Conservation (phyloP, 495 filamentous ascomycete genomes). For the Tuber calosporum region DNA sequence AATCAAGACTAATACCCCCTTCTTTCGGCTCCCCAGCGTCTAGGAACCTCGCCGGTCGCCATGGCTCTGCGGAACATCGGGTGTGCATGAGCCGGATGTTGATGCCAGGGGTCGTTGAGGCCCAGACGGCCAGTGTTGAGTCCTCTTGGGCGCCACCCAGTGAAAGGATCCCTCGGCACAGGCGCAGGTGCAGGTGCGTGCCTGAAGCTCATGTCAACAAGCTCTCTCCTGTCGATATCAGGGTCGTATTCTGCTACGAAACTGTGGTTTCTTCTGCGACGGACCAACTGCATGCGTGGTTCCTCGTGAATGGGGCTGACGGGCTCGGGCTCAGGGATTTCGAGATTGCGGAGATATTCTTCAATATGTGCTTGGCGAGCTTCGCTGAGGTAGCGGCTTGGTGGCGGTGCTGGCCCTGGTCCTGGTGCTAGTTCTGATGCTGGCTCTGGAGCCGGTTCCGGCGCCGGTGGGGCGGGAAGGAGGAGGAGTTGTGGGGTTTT, state of each 20-base stretch:
- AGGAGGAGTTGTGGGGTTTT: conserved; percentile 2
- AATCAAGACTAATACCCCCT: background rate
- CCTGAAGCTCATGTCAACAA: background rate
- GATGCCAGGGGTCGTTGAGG: background rate
- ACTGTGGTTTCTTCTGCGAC: conserved; percentile 25
- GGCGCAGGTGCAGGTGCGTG: background rate
- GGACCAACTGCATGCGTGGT: conserved; percentile 6
- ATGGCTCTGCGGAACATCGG: background rate
- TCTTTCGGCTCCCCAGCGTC: background rate
- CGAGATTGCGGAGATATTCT: conserved; percentile 32
- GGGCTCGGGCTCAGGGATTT: conserved; percentile 33
- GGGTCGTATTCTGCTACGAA: conserved; percentile 17
- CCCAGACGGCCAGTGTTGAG: background rate
- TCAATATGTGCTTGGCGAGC: conserved; percentile 37
- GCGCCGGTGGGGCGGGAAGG: conserved; percentile 8
- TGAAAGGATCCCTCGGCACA: background rate
- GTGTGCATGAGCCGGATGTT: background rate
- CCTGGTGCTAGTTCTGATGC: background rate
- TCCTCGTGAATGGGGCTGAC: conserved; percentile 14
- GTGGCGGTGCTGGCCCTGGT: background rate
- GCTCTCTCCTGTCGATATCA: background rate
- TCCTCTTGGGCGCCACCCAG: background rate
- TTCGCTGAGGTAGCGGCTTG: conserved; percentile 36
- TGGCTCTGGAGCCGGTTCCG: background rate
- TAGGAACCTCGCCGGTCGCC: background rate